Evolutionary conservation across 2,329 filamentous ascomycete species (phyloP), one percentile per base, ranked within the genome.

Genomic region (Paraconiothyrium brasiliense): DNA sequence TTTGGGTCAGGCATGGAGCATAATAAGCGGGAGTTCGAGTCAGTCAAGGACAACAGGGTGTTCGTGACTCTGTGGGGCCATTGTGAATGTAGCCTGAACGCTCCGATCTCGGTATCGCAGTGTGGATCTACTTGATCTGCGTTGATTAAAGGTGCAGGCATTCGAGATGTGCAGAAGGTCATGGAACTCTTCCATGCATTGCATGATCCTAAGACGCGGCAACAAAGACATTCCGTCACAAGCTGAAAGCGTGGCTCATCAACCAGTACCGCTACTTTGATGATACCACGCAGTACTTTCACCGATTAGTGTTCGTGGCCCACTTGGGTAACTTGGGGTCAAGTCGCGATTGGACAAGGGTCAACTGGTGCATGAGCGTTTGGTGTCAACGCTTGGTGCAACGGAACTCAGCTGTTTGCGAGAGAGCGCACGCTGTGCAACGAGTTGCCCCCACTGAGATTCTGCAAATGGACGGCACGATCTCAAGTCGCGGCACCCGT

Each of bases 391-490:
- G 46, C 57, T 44, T 57, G 55, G 61, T 55, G 41, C 52, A 34
- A 58, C 47, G 30, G 52, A 10, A 57, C 16, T 61, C 50, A 32
- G 27, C 32, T 30, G 20, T 54, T 41, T 20, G 44, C 46, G 41
- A 52, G 43, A 20, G 48, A 30, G 13, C 10, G 44, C 16, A 58
- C 13, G 52, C 49, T 54, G 60, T 54, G 61, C 62, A n/a, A 56
- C 60, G 30, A 16, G 4, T 9, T 47, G 20, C 47, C 64, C 62
- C 65, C 58, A 60, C 59, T 62, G 54, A 60, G 64, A 68, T 67
- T 58, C 65, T 68, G 68, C 67, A 62, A 48, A 50, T 51, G 30
- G 56, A 56, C 59, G 61, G 68, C 68, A 67, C 67, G 67, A 71
- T 71, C 65, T 68, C 54, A 52, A 60, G 65, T 43, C 49, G 54